phyloP scores from a whole-genome alignment of 495 filamentous ascomycete species.

The Choiromyces venosus region DNA sequence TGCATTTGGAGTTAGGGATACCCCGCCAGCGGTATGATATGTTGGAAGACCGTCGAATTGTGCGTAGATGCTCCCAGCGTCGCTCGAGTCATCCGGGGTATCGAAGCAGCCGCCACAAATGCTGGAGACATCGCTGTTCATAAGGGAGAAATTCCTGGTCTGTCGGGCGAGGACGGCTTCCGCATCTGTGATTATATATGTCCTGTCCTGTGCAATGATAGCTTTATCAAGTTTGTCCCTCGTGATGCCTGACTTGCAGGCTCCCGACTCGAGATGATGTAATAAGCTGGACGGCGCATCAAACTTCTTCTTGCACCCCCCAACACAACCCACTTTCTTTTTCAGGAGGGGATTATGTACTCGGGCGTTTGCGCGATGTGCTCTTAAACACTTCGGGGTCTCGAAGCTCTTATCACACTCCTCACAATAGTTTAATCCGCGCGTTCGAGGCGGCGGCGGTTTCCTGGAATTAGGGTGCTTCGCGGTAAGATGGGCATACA shows the following conservation, averaged over 20 bases:
- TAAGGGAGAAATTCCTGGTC: background rate
- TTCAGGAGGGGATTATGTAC: slow-evolving; percentile 16
- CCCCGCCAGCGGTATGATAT: background rate
- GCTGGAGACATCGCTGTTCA: background rate
- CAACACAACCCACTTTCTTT: slow-evolving; percentile 10
- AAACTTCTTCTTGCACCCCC: slow-evolving; percentile 18
- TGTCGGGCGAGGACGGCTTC: slow-evolving; percentile 12
- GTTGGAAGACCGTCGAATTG: background rate
- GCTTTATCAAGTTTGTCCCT: slow-evolving; percentile 25
- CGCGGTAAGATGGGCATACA: slow-evolving; percentile 2
- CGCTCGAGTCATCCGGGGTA: slow-evolving; percentile 19
- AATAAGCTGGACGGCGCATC: slow-evolving; percentile 21
- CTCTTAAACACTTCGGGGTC: background rate
- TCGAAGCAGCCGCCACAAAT: background rate
- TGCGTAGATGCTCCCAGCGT: slow-evolving; percentile 2
- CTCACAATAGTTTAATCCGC: slow-evolving; percentile 8
- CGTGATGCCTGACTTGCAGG: slow-evolving; percentile 25
- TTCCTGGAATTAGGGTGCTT: slow-evolving; percentile 15
- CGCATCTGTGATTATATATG: slow-evolving; percentile 25
- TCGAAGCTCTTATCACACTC: slow-evolving; percentile 15
- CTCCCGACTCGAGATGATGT: slow-evolving; percentile 24
- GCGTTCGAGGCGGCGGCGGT: background rate
- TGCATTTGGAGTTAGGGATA: slow-evolving; percentile 10
- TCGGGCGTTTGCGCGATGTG: slow-evolving; percentile 1
- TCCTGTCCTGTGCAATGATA: slow-evolving; percentile 27